These are phyloP conservation scores for Lichenothelia convexa DNA, from an alignment of 495 filamentous ascomycete species.

Conservation along the genomic window DNA sequence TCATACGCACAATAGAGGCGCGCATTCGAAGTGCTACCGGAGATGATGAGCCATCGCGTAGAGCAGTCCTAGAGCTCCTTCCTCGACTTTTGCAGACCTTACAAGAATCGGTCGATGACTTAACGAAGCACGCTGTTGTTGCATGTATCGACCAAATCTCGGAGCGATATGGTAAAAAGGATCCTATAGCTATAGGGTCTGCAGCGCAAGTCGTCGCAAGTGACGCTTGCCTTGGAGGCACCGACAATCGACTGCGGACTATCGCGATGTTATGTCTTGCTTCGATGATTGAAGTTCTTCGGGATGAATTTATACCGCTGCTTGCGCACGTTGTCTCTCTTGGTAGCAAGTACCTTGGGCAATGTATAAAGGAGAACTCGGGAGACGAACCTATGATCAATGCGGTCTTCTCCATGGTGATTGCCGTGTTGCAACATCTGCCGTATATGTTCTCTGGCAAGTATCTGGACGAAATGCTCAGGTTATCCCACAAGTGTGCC, in stretches of 20 bases:
- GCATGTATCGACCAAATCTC: slow-evolving; percentile 77
- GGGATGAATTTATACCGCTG: slow-evolving; percentile 64
- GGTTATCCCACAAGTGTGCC: slow-evolving; percentile 47
- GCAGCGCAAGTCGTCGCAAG: slow-evolving; percentile 63
- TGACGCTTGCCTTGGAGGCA: slow-evolving; percentile 50
- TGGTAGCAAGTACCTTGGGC: slow-evolving; percentile 46
- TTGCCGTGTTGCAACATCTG: slow-evolving; percentile 56
- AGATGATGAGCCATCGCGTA: slow-evolving; percentile 43
- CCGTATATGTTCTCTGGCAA: slow-evolving; percentile 68
- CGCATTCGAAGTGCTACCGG: slow-evolving; percentile 51
- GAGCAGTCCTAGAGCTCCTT: slow-evolving; percentile 56
- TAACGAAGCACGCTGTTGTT: slow-evolving; percentile 64
- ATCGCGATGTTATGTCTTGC: slow-evolving; percentile 77
- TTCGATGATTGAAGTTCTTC: slow-evolving; percentile 72
- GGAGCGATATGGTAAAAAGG: slow-evolving; percentile 81
- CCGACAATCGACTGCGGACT: slow-evolving; percentile 51
- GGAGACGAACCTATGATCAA: slow-evolving; percentile 51
- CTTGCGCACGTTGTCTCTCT: slow-evolving; percentile 55
- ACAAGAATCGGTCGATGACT: slow-evolving; percentile 41
- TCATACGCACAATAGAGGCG: slow-evolving; percentile 58
- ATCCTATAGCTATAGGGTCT: slow-evolving; percentile 40
- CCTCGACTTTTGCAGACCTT: slow-evolving; percentile 58
- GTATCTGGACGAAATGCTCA: slow-evolving; percentile 50
- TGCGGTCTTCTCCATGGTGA: slow-evolving; percentile 60
- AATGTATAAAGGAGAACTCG: slow-evolving; percentile 34